Evolutionary conservation across 2,329 filamentous ascomycete genomes (phyloP), one percentile per base, ranked within the genome.

Genomic region (Eutypa lata): DNA sequence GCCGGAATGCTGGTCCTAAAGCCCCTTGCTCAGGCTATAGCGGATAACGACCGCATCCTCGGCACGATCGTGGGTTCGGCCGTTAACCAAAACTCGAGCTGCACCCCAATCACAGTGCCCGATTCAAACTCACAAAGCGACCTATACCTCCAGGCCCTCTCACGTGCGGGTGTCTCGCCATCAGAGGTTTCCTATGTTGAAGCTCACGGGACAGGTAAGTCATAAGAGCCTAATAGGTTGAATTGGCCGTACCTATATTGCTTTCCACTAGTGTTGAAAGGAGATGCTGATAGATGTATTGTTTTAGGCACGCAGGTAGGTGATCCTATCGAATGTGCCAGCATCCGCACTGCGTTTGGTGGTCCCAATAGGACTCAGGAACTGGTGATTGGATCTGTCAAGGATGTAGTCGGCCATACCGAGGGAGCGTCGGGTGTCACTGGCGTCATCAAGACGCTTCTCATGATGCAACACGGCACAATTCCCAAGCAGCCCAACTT

Each of bases 1-100:
- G 65, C 72, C 2, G 75, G 62, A 0, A 60, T 71, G 0, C 60
- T 84, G 0, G 60, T 81, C 2, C 57, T 84, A 0, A 84, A 83
- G 64, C 69, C 61, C 4, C 63, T 82, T 0, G 65, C 69, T 1
- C 65, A 71, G 40, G 81, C 81, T 0, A 33, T 82, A 0, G 59
- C 61, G 4, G 78, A 80, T 33, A 71, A 73, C 0, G 76, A 84
- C 57, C 65, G 66, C 1, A 68, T 78, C 18, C 58, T 72, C 1
- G 75, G 70, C 7, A 64, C 74, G 3, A 73, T 80, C 28, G 54
- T 67, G 0, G 67, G 62, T 2, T 71, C 71, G 0, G 70, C 64
- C 0, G 63, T 72, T 1, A 72, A 77, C 54, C 73, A 76, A 47
- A 75, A 78, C 50, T 72, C 72, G 3, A 73, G 68, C 28, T 65